Evolutionary conservation across 768 basidiomycete genomes (phyloP).

Genomic region (Macrocybe gigantea): DNA sequence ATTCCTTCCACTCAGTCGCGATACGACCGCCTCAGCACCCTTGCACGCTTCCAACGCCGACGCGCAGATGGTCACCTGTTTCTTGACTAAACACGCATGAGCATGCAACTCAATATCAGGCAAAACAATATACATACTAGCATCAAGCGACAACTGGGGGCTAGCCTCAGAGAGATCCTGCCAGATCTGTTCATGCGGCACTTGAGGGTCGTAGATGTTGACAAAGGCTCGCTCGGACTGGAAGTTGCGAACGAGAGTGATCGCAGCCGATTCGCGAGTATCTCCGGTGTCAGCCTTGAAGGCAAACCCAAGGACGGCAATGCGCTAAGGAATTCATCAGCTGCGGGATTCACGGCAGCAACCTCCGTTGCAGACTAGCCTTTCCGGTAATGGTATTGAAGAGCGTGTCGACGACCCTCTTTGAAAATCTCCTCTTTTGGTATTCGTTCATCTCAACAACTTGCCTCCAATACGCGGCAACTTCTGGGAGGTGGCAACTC

Average conservation of each 20-base stretch:
- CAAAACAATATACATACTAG: conserved; percentile 45
- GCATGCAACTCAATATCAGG: not conserved
- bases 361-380: conserved; percentile 38
- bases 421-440: conserved; percentile 94
- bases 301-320: conserved; percentile 96
- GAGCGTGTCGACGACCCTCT: conserved; percentile 92
- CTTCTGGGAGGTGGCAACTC: conserved; percentile 91
- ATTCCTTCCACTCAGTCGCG: conserved; percentile 98
- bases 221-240: conserved; percentile 81
- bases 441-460: conserved; percentile 99
- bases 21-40: conserved; percentile 87
- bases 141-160: conserved; percentile 56
- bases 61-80: conserved; percentile 73
- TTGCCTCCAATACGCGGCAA: conserved; percentile 95
- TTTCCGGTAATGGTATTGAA: conserved; percentile 99
- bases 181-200: conserved; percentile 86
- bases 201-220: conserved; percentile 90
- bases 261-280: conserved; percentile 95
- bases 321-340: conserved; percentile 42
- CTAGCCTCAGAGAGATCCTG: conserved; percentile 63
- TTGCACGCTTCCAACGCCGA: conserved; percentile 86
- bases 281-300: conserved; percentile 99
- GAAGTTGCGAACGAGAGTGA: conserved; percentile 93
- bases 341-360: not conserved
- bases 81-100: conserved; percentile 52